These are phyloP conservation scores for Diplotaxis tenuifolia DNA, from an alignment of 345 rosid species.

Conservation along the genomic window DNA sequence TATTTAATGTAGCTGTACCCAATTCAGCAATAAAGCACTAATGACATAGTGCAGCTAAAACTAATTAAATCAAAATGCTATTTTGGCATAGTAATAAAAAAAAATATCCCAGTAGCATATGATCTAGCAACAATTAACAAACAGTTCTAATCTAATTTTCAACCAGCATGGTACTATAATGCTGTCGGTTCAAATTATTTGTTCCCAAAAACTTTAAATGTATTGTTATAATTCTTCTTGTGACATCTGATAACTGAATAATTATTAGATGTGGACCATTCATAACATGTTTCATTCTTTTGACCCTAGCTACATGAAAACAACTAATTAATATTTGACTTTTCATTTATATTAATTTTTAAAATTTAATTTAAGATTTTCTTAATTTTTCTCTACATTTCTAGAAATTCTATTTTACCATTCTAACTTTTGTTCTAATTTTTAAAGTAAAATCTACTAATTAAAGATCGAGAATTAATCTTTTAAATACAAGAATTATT, in stretches of 20 bases:
- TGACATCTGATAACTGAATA: background rate
- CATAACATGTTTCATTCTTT: background rate
- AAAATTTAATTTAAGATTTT: no score
- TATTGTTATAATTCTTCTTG: no score
- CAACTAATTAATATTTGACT: no score
- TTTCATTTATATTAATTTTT: no score
- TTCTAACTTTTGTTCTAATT: no score
- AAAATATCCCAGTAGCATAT: background rate
- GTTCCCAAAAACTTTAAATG: background rate
- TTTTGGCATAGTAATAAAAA: background rate
- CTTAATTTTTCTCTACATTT: no score
- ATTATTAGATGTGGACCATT: background rate
- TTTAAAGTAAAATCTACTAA: no score
- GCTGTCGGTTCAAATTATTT: slow-evolving; percentile 31
- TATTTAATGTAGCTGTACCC: background rate
- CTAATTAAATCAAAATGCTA: background rate
- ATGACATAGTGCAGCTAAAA: background rate
- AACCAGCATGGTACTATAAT: slow-evolving; percentile 34
- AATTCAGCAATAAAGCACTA: background rate
- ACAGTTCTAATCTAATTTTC: slow-evolving; percentile 5
- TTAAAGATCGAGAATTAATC: no score
- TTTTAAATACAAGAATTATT: no score
- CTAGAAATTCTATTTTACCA: no score
- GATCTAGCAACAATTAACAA: slow-evolving; percentile 15
- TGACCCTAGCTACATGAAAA: background rate